phyloP scores from a whole-genome alignment of 2,329 filamentous ascomycete species.

The Claviceps humidiphila region DNA sequence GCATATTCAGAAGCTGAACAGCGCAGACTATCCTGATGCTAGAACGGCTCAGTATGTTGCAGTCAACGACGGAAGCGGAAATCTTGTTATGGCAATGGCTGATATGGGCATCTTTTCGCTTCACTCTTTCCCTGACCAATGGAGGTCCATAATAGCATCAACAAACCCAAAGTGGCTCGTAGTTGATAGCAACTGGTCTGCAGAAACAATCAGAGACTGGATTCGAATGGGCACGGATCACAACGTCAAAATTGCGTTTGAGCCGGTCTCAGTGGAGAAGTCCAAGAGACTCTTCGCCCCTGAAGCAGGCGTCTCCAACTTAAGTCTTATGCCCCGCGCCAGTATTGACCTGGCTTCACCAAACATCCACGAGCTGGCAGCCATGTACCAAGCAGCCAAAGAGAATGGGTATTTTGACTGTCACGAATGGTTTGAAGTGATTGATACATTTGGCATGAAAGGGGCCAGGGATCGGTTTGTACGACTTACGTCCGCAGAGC shows the following conservation, averaged over 20 bases:
- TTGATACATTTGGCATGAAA: constrained; percentile 67
- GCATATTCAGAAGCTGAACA: constrained; percentile 45
- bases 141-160: constrained; percentile 44
- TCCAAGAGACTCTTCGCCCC: constrained; percentile 52
- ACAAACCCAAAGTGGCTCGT: constrained; percentile 63
- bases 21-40: constrained; percentile 33
- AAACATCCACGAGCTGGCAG: constrained; percentile 66
- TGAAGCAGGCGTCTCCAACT: constrained; percentile 22
- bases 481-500: constrained; percentile 46
- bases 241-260: constrained; percentile 56
- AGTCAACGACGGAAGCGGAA: constrained; percentile 71
- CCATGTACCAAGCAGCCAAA: constrained; percentile 63
- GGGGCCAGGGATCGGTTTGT: constrained; percentile 62
- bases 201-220: constrained; percentile 53
- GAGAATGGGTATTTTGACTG: constrained; percentile 54
- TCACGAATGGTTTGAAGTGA: constrained; percentile 61
- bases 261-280: constrained; percentile 80
- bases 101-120: constrained; percentile 79
- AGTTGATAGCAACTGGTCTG: constrained; percentile 77
- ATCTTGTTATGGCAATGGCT: constrained; percentile 84
- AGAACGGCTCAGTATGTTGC: constrained; percentile 86
- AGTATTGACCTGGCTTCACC: constrained; percentile 67
- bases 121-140: constrained; percentile 39
- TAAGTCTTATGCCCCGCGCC: constrained; percentile 44
- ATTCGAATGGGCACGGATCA: constrained; percentile 44